Evolutionary conservation across 495 filamentous ascomycete species (phyloP), one percentile per base, ranked within the genome.

Genomic region (Xylaria nigripes): DNA sequence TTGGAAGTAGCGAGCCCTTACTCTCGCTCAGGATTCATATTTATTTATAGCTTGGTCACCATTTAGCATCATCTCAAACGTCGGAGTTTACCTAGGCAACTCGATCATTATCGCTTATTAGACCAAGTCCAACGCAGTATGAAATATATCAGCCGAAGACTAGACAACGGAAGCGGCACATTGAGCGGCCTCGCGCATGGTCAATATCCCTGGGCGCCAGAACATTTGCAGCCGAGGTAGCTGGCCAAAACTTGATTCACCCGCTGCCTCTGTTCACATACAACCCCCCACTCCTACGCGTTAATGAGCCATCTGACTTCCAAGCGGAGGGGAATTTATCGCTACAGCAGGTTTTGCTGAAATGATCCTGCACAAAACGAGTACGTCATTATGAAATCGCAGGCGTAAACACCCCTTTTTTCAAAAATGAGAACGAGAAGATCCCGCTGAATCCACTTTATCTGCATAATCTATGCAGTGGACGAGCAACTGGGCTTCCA

Each of bases 161-260:
- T 74, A n/a, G 50, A 57, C 6, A 56, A 66, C 19, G 75, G 76
- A 5, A 72, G 74, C 23, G 74, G 71, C 6, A 74, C 60, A 77
- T 74, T 6, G 74, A 75, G 9, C 77, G 71, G 75, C 75, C 71
- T 40, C 67, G 74, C 13, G 75, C 72, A 8, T 79, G 75, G 74
- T 65, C 74, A 8, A 64, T 75, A 54, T 74, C 71, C 51, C 59
- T 76, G 40, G 68, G 64, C 50, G 68, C 71, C 0, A 57, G 70
- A 10, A 60, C 70, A 5, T 60, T 63, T 42, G 64, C 66, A 48
- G 63, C 63, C 3, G 61, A 67, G 19, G 48, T 48, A 0, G 67
- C 61, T 18, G 43, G 6, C 4, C 4, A 22, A 4, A 25, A 18
- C 43, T 6, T 45, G 12, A 19, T 45, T 19, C 19, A 22, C 43